Base-by-base conservation (phyloP, 148 eudicot genomes). In the Selenicereus undatus region DNA sequence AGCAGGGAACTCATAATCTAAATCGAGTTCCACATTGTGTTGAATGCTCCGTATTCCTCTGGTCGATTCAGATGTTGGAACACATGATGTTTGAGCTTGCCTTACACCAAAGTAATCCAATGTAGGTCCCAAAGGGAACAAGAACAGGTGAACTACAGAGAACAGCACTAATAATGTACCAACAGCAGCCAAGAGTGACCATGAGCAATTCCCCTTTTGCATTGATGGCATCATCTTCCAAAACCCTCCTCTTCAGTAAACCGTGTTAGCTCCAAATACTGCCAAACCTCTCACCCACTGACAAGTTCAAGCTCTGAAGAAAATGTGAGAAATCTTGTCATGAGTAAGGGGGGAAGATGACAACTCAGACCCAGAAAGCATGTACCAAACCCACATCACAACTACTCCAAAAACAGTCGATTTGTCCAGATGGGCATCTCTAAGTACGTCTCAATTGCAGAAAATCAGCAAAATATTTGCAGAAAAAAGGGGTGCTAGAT, bases 151-250 rank as follows among this genome's bases (percentile, higher is more conserved):
- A 83, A 91, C 82, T 26, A 91, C 80, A 8, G 90, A 87, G 50
- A 84, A 84, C 60, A 92, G 79, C 32, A 82, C 86, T 81, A 90
- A 66, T 70, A 89, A 65, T 27, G 92, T 85, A 81, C 91, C 92
- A 88, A 87, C 73, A 36, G 86, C 68, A 21, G 84, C 84, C 78
- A 87, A 86, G 12, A 90, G 84, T 83, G 93, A 86, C 90, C 93
- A 89, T 45, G 92, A 89, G 75, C 93, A 90, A 82, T 76, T 82
- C 87, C 90, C 84, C 80, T 91, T 92, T 84, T 88, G 90, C 76
- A 83, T 14, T 43, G 85, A 73, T 64, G 84, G 71, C 94, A 88
- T 92, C 76, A 80, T 89, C 71, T 77, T 82, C 86, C 62, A 65
- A 70, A 76, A 81, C 66, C 51, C 79, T 74, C 77, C 54, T 82